Percentiles rank a stretch among this genome's conserved stretches.
These are phyloP conservation scores for Globisporangium parvum DNA, from an alignment of 352 stramenopile species.

Conservation along the genomic window DNA sequence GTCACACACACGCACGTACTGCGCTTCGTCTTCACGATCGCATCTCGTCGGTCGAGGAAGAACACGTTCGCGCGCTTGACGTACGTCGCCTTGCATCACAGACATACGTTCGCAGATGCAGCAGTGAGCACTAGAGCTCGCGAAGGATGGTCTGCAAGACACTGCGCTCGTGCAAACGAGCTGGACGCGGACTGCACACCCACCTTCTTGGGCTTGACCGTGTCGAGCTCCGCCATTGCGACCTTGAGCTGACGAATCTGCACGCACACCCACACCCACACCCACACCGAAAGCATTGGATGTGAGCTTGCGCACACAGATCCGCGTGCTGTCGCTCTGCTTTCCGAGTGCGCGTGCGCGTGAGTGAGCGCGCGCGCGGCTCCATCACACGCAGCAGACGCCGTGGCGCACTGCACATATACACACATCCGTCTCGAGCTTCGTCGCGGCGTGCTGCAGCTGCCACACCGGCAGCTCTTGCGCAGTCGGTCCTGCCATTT, in stretches of 20 bases:
- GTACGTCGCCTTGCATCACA: constrained; percentile 42
- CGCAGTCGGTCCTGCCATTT: background rate
- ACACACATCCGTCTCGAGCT: constrained; percentile 15
- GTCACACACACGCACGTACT: constrained; percentile 32
- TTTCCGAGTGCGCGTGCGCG: no score
- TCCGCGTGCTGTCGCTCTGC: no score
- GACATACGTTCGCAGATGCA: no score
- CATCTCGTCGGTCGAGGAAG: constrained; percentile 62
- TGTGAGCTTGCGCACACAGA: no score
- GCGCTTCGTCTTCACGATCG: constrained; percentile 63
- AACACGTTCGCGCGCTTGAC: constrained; percentile 67
- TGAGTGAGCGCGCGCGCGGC: no score
- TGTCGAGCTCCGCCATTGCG: constrained; percentile 63
- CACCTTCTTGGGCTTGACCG: constrained; percentile 68
- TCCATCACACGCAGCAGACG: background rate
- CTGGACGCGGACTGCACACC: no score
- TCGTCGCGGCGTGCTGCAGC: constrained; percentile 28
- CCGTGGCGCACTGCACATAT: no score
- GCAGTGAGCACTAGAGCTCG: no score
- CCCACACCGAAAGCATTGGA: background rate
- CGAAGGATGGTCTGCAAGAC: background rate
- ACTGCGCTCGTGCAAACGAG: background rate
- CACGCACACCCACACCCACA: background rate
- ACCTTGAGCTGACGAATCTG: constrained; percentile 80
- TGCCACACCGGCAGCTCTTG: constrained; percentile 27